Base-by-base conservation (phyloP, 1,284 basidiomycete genomes). In the Ustilago shanxiensis region DNA sequence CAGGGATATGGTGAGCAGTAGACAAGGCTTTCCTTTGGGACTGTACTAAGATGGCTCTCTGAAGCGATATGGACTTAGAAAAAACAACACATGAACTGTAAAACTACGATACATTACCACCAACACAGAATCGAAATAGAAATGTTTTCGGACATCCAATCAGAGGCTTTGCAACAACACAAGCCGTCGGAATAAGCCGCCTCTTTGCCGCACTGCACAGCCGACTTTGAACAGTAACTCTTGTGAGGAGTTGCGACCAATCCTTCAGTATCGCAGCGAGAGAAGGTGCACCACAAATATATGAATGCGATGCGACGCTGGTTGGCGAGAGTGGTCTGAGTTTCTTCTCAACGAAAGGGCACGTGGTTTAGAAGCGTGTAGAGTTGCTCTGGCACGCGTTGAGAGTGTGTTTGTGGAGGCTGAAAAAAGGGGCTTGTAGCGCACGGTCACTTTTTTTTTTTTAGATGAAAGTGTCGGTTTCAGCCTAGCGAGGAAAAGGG, bases 1-100 rank as follows among this genome's bases (percentile, higher is more conserved):
- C 79, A 87, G 61, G 87, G 87, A 45, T 87, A 85, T 75, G 80
- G 74, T 47, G 74, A 77, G 61, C 74, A 77, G 59, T 77, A 60
- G 35, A 49, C 31, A 33, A 5, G 31, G 7, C 11, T 11, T 11
- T 11, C 31, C 31, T 11, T 11, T 33, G 31, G 7, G 11, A 5
- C 5, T 33, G 31, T 11, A 33, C 31, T 33, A 14, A 8, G n/a
- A 26, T 11, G 10, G 44, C 22, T 24, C 44, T 20, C n/a, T 20
- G 18, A 45, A 45, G 18, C 13, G 35, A 37, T 37, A 37, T 37
- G 35, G 44, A 33, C n/a, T n/a, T n/a, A 45, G 5, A 45, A 45
- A 45, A 45, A 7, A 20, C n/a, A 45, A 45, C 3, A 26, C 47
- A 49, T 2, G 14, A 16, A 49, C 16, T 49, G 47, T 26, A 49